Conservation (phyloP, 192 early-diverging fungal species). For the Backusella luteola region DNA sequence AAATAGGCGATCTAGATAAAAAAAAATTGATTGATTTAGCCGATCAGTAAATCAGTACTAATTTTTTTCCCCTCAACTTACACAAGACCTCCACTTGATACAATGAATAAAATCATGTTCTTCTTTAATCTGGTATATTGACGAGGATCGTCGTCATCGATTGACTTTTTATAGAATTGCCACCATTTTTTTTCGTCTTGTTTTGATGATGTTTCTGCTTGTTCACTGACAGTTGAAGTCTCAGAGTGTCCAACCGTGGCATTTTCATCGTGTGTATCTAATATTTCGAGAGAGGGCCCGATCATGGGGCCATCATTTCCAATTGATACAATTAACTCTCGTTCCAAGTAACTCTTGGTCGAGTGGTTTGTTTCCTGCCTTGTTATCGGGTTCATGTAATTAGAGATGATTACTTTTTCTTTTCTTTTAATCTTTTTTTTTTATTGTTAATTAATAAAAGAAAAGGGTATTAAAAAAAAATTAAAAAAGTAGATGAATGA, state of each 20-base stretch:
- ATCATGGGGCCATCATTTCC: constrained; percentile 3
- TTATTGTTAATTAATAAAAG: neutral
- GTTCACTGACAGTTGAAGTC: neutral
- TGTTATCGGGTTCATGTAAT: neutral
- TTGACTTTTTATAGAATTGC: neutral
- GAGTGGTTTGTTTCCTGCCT: constrained; percentile 1
- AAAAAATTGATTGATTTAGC: neutral
- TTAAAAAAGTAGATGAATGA: neutral
- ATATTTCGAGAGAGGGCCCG: neutral
- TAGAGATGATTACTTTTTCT: neutral
- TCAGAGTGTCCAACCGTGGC: neutral
- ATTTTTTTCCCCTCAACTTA: neutral
- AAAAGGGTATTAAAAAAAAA: neutral
- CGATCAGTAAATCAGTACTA: neutral
- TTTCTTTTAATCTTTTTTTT: neutral
- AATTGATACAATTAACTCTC: constrained; percentile 3
- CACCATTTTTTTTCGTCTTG: neutral
- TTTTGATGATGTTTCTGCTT: neutral
- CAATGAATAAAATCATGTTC: constrained; percentile 7
- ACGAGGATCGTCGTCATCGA: neutral
- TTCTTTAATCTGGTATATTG: constrained; percentile 11
- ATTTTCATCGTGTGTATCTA: neutral
- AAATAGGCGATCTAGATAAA: constrained; percentile 19
- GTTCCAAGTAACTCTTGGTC: constrained; percentile 4
- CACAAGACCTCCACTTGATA: constrained; percentile 6